Conservation (phyloP, 495 filamentous ascomycete species). For the Elasticomyces elasticus region DNA sequence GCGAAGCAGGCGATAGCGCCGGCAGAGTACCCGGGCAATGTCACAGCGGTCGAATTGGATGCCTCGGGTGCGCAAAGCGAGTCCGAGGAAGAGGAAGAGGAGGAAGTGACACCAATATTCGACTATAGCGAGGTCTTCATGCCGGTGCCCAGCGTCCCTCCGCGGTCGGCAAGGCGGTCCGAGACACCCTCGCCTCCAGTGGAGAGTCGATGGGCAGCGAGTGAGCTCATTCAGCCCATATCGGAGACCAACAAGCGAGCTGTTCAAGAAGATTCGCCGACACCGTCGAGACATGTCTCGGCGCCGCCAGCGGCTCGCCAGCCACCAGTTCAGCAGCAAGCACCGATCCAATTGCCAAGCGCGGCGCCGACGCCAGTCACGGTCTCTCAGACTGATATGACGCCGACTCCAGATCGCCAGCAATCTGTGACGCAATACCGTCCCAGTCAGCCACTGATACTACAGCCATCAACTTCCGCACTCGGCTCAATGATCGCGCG, state of each 20-base stretch:
- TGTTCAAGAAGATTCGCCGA: background rate
- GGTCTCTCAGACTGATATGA: background rate
- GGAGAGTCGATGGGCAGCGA: background rate
- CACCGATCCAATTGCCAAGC: no score
- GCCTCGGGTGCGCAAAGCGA: background rate
- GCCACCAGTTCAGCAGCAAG: background rate
- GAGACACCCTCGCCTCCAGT: constrained; percentile 3
- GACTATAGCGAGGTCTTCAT: constrained; percentile 21
- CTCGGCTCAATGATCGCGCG: background rate
- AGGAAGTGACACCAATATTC: constrained; percentile 11
- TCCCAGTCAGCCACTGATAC: background rate
- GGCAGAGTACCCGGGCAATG: background rate
- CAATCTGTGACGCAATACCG: background rate
- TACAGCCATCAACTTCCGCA: background rate
- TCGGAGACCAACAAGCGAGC: background rate
- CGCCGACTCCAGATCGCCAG: background rate
- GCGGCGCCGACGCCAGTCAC: background rate
- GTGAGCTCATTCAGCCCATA: background rate
- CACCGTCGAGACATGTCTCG: background rate
- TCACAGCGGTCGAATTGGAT: constrained; percentile 3
- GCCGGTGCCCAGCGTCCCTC: background rate
- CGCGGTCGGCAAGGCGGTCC: background rate
- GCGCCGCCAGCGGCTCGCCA: background rate
- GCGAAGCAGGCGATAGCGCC: background rate
- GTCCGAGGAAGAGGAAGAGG: background rate